phyloP scores from a whole-genome alignment of 2,329 filamentous ascomycete species.

The Xylaria hypoxylon region DNA sequence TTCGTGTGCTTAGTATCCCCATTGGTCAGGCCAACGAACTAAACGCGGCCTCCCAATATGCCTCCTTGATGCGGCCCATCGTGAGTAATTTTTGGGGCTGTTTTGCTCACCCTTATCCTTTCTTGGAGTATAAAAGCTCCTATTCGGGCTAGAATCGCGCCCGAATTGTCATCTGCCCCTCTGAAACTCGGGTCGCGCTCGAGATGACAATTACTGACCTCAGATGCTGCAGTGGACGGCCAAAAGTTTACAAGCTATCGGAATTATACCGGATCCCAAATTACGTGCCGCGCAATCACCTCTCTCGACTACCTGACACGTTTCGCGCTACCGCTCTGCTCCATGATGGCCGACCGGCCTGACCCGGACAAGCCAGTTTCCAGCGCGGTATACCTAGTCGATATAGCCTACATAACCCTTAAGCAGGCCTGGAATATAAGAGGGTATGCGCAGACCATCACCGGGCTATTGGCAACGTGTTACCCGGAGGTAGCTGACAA shows the following conservation, averaged over 20 bases:
- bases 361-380: slow-evolving; percentile 22
- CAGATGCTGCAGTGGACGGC: slow-evolving; percentile 25
- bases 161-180: background rate
- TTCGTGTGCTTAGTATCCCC: slow-evolving; percentile 23
- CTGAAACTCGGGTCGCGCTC: background rate
- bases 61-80: slow-evolving; percentile 21
- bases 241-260: slow-evolving; percentile 22
- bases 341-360: slow-evolving; percentile 24
- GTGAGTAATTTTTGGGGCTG: slow-evolving; percentile 1
- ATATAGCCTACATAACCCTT: slow-evolving; percentile 24
- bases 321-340: slow-evolving; percentile 33
- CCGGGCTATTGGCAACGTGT: slow-evolving; percentile 29
- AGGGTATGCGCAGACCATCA: slow-evolving; percentile 28
- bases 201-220: slow-evolving; percentile 5
- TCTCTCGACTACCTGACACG: slow-evolving; percentile 32
- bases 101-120: background rate
- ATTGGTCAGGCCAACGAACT: slow-evolving; percentile 32
- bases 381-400: slow-evolving; percentile 24
- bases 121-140: background rate
- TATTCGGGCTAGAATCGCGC: background rate
- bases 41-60: slow-evolving; percentile 34
- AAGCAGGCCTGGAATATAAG: slow-evolving; percentile 28
- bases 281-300: slow-evolving; percentile 26
- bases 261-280: slow-evolving; percentile 15
- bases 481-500: slow-evolving; percentile 32